Percentiles rank a stretch among this genome's conserved stretches.
These are phyloP conservation scores for Coccinonectria pachysandricola DNA, from an alignment of 2,329 filamentous ascomycete genomes.

Conservation along the genomic window DNA sequence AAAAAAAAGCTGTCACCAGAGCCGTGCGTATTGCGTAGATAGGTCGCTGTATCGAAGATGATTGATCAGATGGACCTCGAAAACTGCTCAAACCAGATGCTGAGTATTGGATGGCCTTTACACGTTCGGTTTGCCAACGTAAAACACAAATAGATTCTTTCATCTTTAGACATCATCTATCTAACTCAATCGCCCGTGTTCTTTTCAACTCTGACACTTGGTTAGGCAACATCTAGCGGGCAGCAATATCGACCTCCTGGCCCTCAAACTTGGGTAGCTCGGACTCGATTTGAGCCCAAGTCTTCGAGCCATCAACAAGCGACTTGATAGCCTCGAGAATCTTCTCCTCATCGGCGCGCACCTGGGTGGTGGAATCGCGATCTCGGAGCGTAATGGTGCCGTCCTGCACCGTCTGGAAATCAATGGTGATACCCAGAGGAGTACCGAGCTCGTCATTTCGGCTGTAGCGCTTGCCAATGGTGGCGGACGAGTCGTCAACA, in stretches of 20 bases:
- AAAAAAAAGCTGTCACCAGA: too few species aligned
- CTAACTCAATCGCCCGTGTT: too few species aligned
- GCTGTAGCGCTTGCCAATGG: slow-evolving; percentile 89
- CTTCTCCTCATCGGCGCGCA: slow-evolving; percentile 70
- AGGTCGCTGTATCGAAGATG: too few species aligned
- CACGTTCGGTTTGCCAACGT: too few species aligned
- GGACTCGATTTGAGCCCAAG: slow-evolving; percentile 58
- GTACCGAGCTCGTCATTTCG: slow-evolving; percentile 95
- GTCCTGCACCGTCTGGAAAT: slow-evolving; percentile 91
- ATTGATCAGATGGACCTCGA: too few species aligned
- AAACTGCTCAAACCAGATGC: too few species aligned
- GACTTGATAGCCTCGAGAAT: slow-evolving; percentile 66
- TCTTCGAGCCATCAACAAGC: slow-evolving; percentile 37
- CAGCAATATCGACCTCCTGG: slow-evolving; percentile 48
- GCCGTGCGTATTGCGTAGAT: too few species aligned
- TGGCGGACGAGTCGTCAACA: slow-evolving; percentile 81
- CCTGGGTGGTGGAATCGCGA: slow-evolving; percentile 82
- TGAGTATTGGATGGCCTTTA: too few species aligned
- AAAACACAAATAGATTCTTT: too few species aligned
- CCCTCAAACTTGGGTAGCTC: slow-evolving; percentile 78
- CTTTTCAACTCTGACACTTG: slow-evolving; percentile 2
- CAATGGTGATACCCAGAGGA: slow-evolving; percentile 84
- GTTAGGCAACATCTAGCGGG: slow-evolving; percentile 25
- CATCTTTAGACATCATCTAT: too few species aligned
- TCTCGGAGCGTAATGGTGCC: slow-evolving; percentile 79